Percentiles rank a stretch among this genome's conserved stretches.
Conservation (phyloP, 805 yeast species). For the Grigorovia jiainica region DNA sequence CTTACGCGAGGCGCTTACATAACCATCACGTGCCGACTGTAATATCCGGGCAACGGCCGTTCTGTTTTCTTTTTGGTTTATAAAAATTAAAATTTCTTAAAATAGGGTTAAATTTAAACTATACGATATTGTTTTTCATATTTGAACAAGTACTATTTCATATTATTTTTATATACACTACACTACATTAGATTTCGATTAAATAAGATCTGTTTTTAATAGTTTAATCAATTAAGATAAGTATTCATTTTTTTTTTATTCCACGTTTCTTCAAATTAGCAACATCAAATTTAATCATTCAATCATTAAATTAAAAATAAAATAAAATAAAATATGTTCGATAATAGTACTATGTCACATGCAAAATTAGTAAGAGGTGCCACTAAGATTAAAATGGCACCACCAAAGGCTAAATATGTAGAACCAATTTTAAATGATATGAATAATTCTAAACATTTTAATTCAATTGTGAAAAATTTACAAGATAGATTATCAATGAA, state of each 20-base stretch:
- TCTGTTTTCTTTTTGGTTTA: no score
- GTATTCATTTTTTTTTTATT: no score
- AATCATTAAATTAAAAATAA: background rate
- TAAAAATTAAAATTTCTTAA: no score
- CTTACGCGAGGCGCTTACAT: no score
- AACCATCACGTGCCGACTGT: background rate
- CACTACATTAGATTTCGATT: no score
- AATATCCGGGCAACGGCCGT: background rate
- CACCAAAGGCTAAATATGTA: conserved; percentile 92
- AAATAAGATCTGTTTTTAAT: no score
- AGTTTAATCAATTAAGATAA: no score
- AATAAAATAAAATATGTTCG: background rate
- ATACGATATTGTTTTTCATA: no score
- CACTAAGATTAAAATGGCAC: conserved; percentile 75
- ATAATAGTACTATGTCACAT: conserved; percentile 29
- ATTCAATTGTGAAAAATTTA: conserved; percentile 57
- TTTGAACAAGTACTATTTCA: no score
- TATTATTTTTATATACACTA: no score
- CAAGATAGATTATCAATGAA: conserved; percentile 50
- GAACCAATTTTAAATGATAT: conserved; percentile 70
- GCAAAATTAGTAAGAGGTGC: conserved; percentile 74
- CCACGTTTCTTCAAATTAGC: background rate
- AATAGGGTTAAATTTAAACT: background rate
- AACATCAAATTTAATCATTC: no score
- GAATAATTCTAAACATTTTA: conserved; percentile 37